Base-by-base conservation (phyloP, 2,329 filamentous ascomycete species). In the Fusarium floridanum region DNA sequence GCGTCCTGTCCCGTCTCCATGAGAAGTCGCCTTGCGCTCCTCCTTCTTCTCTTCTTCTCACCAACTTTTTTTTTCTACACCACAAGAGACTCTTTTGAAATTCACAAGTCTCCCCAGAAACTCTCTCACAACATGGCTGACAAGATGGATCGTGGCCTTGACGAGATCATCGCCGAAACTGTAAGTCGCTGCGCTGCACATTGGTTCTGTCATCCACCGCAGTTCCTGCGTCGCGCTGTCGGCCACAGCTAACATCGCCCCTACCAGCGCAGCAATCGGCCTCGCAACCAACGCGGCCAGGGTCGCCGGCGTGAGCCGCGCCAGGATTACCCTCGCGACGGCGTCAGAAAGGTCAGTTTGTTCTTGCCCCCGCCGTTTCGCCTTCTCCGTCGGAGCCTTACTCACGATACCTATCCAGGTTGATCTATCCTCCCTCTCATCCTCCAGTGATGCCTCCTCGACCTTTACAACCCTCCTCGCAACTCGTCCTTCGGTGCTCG, bases 321-420 rank as follows among this genome's bases (percentile, higher is more conserved):
- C 65, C 82, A 81, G 45, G 83, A 86, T 41, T 92, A 89, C 78
- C 93, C 93, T 80, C 92, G 94, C 85, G 94, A 97, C 85, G 94
- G 94, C 85, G 90, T 96, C 83, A 95, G 92, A 95, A 97, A 97
- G 95, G 95, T 96, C 83, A 55, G 80, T 68, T 43, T 60, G 57
- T 59, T 61, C n/a, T 20, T 50, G 29, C 41, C 39, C 32, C 41
- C 29, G 17, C 55, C 8, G 53, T 20, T n/a, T 41, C 50, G 32
- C 34, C 53, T 29, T 64, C 36, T 64, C 48, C 39, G 16, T 27
- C 41, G 59, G 59, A 71, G 62, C 70, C 70, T 64, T 71, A 55
- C 74, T 80, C 62, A 80, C 72, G 37, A 61, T 50, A 17, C 43
- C 50, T 5, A 66, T 67, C 24, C 68, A 83, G 83, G 83, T 84